Evolutionary conservation across 305 asterid species (phyloP).

Genomic region (Coffea humblotiana): DNA sequence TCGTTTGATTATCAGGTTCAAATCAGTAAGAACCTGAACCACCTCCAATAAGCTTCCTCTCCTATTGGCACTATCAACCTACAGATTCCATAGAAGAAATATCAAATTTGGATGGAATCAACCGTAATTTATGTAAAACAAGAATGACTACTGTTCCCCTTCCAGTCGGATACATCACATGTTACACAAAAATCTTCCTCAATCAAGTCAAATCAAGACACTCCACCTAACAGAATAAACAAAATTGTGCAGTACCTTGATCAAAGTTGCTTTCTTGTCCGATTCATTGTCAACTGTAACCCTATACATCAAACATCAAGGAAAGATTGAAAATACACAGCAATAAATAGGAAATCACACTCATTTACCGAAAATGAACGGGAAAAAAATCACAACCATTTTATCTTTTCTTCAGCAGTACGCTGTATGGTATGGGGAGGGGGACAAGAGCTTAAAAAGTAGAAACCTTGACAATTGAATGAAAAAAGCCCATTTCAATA

Average conservation of each 20-base stretch:
- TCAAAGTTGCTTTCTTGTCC: conserved; percentile 47
- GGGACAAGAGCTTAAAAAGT: neutral
- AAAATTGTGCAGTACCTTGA: conserved; percentile 35
- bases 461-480: neutral
- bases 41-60: conserved; percentile 59
- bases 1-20: conserved; percentile 64
- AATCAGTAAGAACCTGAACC: conserved; percentile 84
- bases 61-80: conserved; percentile 56
- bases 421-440: too few species aligned
- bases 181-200: neutral
- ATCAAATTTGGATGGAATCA: neutral
- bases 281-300: conserved; percentile 51
- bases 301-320: conserved; percentile 25
- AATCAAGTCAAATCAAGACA: neutral
- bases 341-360: neutral
- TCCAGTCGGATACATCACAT: neutral
- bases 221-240: neutral
- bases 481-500: neutral
- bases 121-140: neutral
- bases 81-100: conserved; percentile 13
- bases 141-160: neutral
- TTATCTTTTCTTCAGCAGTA: neutral
- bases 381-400: neutral
- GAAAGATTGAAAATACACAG: neutral
- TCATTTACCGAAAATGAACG: neutral